Conservation (phyloP, 1,139 yeast species). For the Debaryomyces nepalensis region DNA sequence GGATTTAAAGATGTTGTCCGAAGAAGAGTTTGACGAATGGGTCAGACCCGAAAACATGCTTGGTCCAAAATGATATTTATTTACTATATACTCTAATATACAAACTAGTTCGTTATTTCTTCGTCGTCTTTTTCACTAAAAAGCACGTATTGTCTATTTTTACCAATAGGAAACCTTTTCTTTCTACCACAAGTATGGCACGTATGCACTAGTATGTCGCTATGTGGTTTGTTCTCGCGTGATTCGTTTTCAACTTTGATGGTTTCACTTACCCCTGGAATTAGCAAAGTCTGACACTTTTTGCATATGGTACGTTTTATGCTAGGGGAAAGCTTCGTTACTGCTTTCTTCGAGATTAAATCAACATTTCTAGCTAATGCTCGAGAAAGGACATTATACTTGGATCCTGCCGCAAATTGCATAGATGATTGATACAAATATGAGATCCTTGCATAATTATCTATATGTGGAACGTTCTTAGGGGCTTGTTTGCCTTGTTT, state of each 20-base stretch:
- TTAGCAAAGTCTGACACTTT: constrained; percentile 51
- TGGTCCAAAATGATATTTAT: constrained; percentile 63
- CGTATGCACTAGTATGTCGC: constrained; percentile 37
- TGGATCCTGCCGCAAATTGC: constrained; percentile 26
- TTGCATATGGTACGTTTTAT: constrained; percentile 68
- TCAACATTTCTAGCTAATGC: constrained; percentile 52
- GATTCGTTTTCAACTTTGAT: constrained; percentile 36
- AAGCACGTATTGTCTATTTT: constrained; percentile 30
- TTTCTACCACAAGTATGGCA: constrained; percentile 31
- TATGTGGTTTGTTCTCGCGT: constrained; percentile 24
- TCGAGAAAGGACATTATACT: constrained; percentile 47
- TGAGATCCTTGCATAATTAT: constrained; percentile 61
- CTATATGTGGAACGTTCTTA: constrained; percentile 53
- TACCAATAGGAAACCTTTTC: constrained; percentile 44
- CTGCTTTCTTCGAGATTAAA: constrained; percentile 64
- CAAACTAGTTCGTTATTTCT: not conserved
- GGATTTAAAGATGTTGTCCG: constrained; percentile 75
- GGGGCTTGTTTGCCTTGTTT: constrained; percentile 23
- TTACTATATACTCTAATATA: constrained; percentile 9
- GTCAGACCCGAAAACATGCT: constrained; percentile 95
- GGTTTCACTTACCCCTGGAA: constrained; percentile 51
- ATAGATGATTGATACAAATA: constrained; percentile 58
- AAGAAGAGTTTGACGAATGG: constrained; percentile 86
- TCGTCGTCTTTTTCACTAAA: constrained; percentile 35
- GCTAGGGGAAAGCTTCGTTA: constrained; percentile 61